These are phyloP conservation scores for Ulvella scutata DNA, from an alignment of 139 green algal genomes.

Conservation along the genomic window DNA sequence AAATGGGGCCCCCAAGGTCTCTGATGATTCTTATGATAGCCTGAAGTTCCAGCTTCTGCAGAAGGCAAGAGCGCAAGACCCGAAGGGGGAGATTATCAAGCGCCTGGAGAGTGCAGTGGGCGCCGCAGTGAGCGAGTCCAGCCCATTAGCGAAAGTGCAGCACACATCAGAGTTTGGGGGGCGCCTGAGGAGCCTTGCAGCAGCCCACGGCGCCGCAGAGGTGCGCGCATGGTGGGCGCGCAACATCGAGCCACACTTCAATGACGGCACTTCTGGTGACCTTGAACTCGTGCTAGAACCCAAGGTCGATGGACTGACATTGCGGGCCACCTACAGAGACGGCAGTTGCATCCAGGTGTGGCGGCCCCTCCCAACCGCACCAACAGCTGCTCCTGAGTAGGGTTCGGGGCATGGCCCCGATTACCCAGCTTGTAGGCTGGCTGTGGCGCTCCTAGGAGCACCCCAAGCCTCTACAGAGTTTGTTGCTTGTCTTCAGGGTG, in stretches of 20 bases:
- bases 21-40: not conserved
- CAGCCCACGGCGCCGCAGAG: not conserved
- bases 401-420: too few species aligned
- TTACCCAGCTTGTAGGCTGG: too few species aligned
- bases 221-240: not conserved
- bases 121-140: not conserved
- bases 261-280: not conserved
- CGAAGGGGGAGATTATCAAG: not conserved
- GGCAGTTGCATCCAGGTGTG: constrained; percentile 1
- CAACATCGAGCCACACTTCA: not conserved
- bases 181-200: constrained; percentile 9
- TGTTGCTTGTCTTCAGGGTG: too few species aligned
- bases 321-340: constrained; percentile 17
- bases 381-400: too few species aligned
- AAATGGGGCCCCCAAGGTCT: not conserved
- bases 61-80: not conserved
- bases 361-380: not conserved
- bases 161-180: not conserved
- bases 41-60: not conserved
- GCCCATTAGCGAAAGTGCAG: not conserved
- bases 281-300: constrained; percentile 28
- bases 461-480: too few species aligned
- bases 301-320: constrained; percentile 39
- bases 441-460: too few species aligned
- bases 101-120: not conserved